phyloP scores from a whole-genome alignment of 495 filamentous ascomycete genomes.

The Talaromyces ruber region DNA sequence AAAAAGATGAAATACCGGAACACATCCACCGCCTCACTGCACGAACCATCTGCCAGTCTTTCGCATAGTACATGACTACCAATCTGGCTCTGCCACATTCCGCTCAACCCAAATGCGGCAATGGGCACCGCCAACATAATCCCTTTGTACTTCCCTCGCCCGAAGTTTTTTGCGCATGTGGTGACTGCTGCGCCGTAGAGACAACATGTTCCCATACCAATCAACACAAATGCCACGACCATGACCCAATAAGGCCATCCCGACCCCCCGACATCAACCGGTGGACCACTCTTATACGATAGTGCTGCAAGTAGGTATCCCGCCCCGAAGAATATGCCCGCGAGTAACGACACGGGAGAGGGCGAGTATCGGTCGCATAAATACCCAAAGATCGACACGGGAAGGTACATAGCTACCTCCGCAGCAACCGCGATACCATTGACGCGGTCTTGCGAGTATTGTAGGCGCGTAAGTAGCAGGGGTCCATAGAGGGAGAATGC shows the following conservation, averaged over 20 bases:
- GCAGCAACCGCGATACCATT: conserved; percentile 81
- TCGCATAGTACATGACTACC: conserved; percentile 72
- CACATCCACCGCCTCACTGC: conserved; percentile 71
- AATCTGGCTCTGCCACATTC: conserved; percentile 90
- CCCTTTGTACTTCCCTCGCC: conserved; percentile 76
- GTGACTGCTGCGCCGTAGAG: conserved; percentile 87
- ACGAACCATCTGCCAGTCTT: conserved; percentile 45
- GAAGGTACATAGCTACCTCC: conserved; percentile 79
- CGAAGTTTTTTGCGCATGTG: conserved; percentile 96
- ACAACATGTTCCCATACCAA: conserved; percentile 73
- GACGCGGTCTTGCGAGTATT: conserved; percentile 83
- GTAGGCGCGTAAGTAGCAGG: conserved; percentile 71
- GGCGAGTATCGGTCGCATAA: conserved; percentile 83
- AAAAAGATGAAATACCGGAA: conserved; percentile 81
- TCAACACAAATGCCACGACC: conserved; percentile 69
- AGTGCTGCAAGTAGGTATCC: conserved; percentile 82
- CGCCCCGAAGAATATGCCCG: conserved; percentile 61
- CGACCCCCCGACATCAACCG: conserved; percentile 43
- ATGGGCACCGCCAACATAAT: conserved; percentile 86
- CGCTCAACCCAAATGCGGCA: conserved; percentile 83
- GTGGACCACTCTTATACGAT: conserved; percentile 58
- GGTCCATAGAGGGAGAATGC: conserved; percentile 89
- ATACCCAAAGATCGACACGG: conserved; percentile 81
- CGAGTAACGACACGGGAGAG: conserved; percentile 59
- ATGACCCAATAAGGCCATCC: conserved; percentile 73